Base-by-base conservation (phyloP, 164 flowering plant species). In the Stephania cephalantha region DNA sequence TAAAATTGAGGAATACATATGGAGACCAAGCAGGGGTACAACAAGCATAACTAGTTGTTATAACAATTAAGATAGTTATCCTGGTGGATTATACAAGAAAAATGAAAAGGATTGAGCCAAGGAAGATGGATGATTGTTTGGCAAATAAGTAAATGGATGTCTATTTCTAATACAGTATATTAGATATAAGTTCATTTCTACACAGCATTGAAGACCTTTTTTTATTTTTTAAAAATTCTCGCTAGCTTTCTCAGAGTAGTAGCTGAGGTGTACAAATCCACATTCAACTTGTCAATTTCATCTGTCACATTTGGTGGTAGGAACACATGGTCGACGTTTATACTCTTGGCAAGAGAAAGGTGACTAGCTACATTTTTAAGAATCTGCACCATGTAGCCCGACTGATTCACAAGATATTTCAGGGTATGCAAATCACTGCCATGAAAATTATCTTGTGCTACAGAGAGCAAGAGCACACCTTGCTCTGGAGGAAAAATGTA, bases 401-500 rank as follows among this genome's bases (percentile, higher is more conserved):
- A 95, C 80, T 90, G 96, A 80, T 90, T 90, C 45, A 91, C 95
- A 44, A 95, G 94, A 84, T 86, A 95, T 4, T 86, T 83, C 79
- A 93, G 46, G 4, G 98, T 91, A 67, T 80, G 78, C 78, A 91
- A 66, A n/a, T n/a, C 31, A 80, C 89, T 84, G 20, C 82, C 75
- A 77, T 90, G 92, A 82, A 95, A 91, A 46, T 89, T 82, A 84
- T 81, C 85, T 79, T 95, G 97, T 46, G 97, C 98, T n/a, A 91
- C 87, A 53, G 94, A 88, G 30, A 95, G 93, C n/a, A 80, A 93
- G 85, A 74, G 93, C 87, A 69, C 99, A 91, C 46, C 99, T 98
- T 78, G 79, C 79, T 85, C 99, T 95, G 97, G 66, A 29, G 22
- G 53, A 45, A 52, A 42, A 10, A 70, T 74, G 12, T 15, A 35